These are phyloP conservation scores for Fusarium pilosicola DNA, from an alignment of 2,329 filamentous ascomycete species.

Conservation along the genomic window DNA sequence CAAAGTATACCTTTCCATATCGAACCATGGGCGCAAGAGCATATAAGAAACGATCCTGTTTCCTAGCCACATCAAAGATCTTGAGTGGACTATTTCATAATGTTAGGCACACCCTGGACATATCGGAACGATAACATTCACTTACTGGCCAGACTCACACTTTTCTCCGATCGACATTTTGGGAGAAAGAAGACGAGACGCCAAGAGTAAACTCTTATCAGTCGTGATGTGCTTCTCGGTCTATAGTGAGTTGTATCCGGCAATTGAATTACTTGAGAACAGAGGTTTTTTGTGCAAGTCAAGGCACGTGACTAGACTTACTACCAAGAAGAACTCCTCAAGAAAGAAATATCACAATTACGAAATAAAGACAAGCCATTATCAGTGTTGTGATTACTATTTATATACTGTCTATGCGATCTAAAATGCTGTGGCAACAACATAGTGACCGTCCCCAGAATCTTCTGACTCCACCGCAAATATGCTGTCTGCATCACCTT, in stretches of 20 bases:
- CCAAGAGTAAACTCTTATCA: background rate
- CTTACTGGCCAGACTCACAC: slow-evolving; percentile 40
- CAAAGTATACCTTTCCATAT: slow-evolving; percentile 62
- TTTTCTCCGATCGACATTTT: slow-evolving; percentile 32
- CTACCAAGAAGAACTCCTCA: background rate
- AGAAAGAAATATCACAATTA: background rate
- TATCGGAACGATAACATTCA: background rate
- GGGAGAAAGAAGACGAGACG: background rate
- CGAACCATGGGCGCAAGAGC: slow-evolving; percentile 75
- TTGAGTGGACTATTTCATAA: slow-evolving; percentile 61
- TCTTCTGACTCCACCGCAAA: slow-evolving; percentile 39
- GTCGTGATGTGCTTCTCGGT: background rate
- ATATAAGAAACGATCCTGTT: slow-evolving; percentile 64
- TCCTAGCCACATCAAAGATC: slow-evolving; percentile 65
- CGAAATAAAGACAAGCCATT: background rate
- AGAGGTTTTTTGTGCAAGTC: slow-evolving; percentile 36
- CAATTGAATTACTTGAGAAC: background rate
- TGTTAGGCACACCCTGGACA: slow-evolving; percentile 39
- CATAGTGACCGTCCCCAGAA: slow-evolving; percentile 14
- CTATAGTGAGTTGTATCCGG: background rate
- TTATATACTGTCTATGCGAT: background rate
- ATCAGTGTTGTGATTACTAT: background rate
- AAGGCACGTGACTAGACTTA: slow-evolving; percentile 27
- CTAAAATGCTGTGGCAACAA: background rate
- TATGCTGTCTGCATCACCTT: slow-evolving; percentile 51